Percentiles rank a stretch among this genome's conserved stretches.
These are phyloP conservation scores for Epichloe sp. DNA, from an alignment of 2,329 filamentous ascomycete genomes.

Conservation along the genomic window DNA sequence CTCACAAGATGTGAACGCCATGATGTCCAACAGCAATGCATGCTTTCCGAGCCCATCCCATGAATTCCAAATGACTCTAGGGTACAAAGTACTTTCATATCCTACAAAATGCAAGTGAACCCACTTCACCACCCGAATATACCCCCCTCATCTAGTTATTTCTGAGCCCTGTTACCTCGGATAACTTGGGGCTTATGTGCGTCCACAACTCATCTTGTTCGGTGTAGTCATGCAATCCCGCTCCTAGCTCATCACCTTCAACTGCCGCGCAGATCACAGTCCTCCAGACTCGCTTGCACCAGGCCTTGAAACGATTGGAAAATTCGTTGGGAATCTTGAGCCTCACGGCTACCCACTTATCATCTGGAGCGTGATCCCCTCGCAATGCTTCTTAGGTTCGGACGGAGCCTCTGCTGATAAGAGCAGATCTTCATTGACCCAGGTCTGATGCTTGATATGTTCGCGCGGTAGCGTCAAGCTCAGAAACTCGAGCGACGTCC, in stretches of 20 bases:
- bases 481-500: constrained; percentile 49
- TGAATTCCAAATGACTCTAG: background rate
- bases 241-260: constrained; percentile 3
- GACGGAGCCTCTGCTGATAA: constrained; percentile 24
- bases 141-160: background rate
- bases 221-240: constrained; percentile 10
- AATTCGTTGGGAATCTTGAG: constrained; percentile 47
- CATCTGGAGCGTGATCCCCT: constrained; percentile 37
- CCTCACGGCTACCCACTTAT: constrained; percentile 44
- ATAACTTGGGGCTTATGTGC: constrained; percentile 7
- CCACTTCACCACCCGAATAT: background rate
- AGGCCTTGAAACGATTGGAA: constrained; percentile 31
- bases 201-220: constrained; percentile 14
- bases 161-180: background rate
- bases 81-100: background rate
- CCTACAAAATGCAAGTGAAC: too few species aligned
- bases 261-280: constrained; percentile 5
- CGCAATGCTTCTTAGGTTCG: constrained; percentile 31
- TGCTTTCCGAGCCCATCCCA: background rate
- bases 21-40: background rate
- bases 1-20: background rate
- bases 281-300: constrained; percentile 24
- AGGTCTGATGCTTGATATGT: constrained; percentile 34
- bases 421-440: constrained; percentile 40
- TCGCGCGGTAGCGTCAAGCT: constrained; percentile 34